Evolutionary conservation across 2,329 filamentous ascomycete species (phyloP), one percentile per base, ranked within the genome.

Genomic region (Amauroascus niger): DNA sequence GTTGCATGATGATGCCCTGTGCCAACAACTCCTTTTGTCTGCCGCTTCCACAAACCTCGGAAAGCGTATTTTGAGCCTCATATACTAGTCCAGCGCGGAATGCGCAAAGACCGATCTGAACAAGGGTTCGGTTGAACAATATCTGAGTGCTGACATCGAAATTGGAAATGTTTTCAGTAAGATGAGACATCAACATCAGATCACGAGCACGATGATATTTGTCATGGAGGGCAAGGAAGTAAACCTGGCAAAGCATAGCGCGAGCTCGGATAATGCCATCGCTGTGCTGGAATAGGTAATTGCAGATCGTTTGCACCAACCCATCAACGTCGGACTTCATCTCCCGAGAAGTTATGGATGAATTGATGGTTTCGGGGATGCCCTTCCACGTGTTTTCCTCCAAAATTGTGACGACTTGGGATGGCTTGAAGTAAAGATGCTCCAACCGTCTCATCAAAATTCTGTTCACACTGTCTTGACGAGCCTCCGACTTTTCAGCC

Each of bases 141-240:
- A 98, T 98, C 74, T 98, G 93, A 53, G 88, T 95, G 75, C 85
- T 88, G 62, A 98, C 87, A 66, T 98, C 93, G 67, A 98, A 98
- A 74, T 87, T 94, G 74, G 82, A 81, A 69, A 98, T 98, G 53
- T 87, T 95, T 77, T 98, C 93, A 69, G 96, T 91, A 68, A 98
- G 77, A 76, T 98, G 93, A 16, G 93, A 98, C 89, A 98, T 98
- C 71, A 98, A 82, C 85, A 97, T 95, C 86, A 98, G 91, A 72
- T 98, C 94, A 61, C 93, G 87, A 65, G 93, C 87, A 74, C 87
- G 88, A 80, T 95, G 97, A 79, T 97, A 98, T 65, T 95, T 85
- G 73, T 96, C 90, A 73, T 98, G 93, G 51, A 98, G 81, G 49
- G 93, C 93, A 63, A 96, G 79, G 83, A 95, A 95, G 78, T 98